Conservation (phyloP, 2,329 filamentous ascomycete species). For the Microascus cirrosus region DNA sequence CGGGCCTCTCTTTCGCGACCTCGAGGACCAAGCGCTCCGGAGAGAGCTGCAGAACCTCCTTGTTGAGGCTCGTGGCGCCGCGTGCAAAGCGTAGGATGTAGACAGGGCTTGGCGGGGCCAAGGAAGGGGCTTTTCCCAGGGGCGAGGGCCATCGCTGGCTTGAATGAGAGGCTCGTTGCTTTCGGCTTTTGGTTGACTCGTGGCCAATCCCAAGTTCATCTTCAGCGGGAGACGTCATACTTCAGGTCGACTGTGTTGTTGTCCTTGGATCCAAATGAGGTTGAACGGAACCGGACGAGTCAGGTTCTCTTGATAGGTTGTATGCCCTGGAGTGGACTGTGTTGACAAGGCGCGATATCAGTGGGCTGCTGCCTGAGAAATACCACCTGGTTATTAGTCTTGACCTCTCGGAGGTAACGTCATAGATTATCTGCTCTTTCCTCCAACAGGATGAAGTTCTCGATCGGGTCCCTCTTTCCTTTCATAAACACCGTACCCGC, state of each 20-base stretch:
- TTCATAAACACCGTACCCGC: background rate
- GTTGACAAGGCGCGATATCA: background rate
- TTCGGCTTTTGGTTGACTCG: background rate
- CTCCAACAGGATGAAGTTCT: background rate
- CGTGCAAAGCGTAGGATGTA: background rate
- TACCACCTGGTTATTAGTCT: background rate
- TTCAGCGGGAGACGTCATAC: background rate
- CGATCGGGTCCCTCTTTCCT: background rate
- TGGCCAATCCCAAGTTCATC: background rate
- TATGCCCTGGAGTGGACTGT: background rate
- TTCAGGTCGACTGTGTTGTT: too few relatives aligned
- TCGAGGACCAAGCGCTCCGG: background rate
- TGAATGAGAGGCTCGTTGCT: background rate
- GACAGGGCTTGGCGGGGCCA: background rate
- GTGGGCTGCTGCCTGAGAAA: background rate
- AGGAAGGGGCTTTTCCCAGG: background rate
- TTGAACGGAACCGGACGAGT: too few relatives aligned
- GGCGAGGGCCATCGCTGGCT: background rate
- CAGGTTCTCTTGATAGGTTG: background rate
- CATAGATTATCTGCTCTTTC: background rate
- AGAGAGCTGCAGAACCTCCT: background rate
- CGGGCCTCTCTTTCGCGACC: background rate
- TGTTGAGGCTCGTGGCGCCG: background rate
- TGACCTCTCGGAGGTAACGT: background rate
- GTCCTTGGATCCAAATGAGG: too few relatives aligned